Percentiles rank a stretch among this genome's conserved stretches.
These are phyloP conservation scores for Aspergillus flavus DNA, from an alignment of 2,329 filamentous ascomycete genomes.

Conservation along the genomic window DNA sequence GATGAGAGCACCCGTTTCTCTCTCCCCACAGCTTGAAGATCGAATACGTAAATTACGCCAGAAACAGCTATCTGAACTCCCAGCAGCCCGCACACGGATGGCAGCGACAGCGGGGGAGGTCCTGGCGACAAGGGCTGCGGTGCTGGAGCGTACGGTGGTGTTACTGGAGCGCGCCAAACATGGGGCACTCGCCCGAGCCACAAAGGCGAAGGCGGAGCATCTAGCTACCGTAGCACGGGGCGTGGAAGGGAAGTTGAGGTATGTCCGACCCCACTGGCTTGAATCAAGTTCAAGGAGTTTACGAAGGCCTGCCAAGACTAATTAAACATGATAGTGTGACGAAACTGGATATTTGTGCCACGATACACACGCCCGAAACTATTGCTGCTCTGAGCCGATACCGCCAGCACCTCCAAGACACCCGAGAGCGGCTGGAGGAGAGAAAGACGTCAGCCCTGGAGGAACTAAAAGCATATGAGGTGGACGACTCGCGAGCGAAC, in stretches of 20 bases:
- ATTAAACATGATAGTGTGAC: constrained; percentile 32
- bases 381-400: constrained; percentile 37
- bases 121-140: constrained; percentile 32
- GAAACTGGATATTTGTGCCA: constrained; percentile 39
- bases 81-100: constrained; percentile 36
- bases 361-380: constrained; percentile 42
- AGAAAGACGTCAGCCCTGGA: constrained; percentile 30
- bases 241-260: constrained; percentile 42
- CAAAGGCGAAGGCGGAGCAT: constrained; percentile 43
- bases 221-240: constrained; percentile 41
- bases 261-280: constrained; percentile 17
- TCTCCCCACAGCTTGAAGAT: constrained; percentile 32
- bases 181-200: constrained; percentile 38
- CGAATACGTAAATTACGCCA: constrained; percentile 33
- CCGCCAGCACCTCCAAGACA: constrained; percentile 34
- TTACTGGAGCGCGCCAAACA: constrained; percentile 45
- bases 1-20: constrained; percentile 12
- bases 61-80: constrained; percentile 36
- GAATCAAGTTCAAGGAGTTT: background rate
- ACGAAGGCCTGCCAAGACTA: background rate
- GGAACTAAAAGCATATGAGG: constrained; percentile 40
- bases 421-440: constrained; percentile 33
- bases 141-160: constrained; percentile 42
- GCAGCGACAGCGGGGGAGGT: constrained; percentile 39
- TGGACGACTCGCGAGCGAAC: constrained; percentile 23